Base-by-base conservation (phyloP, 768 basidiomycete genomes). In the Tulasnella sp. region DNA sequence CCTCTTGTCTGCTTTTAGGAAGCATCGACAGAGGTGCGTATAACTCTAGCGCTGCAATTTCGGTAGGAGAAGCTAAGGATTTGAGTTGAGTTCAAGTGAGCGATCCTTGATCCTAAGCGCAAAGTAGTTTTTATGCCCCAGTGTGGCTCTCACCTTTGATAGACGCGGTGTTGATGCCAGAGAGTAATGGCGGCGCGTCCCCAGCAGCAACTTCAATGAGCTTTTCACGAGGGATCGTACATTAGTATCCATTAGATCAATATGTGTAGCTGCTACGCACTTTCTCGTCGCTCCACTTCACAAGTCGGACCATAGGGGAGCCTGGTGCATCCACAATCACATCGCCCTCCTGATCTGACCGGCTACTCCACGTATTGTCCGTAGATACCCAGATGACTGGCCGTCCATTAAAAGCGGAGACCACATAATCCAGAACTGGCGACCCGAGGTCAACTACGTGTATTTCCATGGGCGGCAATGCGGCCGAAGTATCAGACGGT, bases 401-500 rank as follows among this genome's bases (percentile, higher is more conserved):
- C 27, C 75, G 71, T 38, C 34, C 34, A 15, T 66, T 66, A 26
- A 67, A 65, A 2, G 42, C 4, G n/a, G 27, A 61, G 15, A 78
- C 62, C 0, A 70, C 71, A 63, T 87, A 85, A 64, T 84, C 79
- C 41, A 85, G 67, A 3, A 89, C 72, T 13, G 86, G 86, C 45
- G 70, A 72, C 7, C 72, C 72, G 51, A 88, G 76, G 66, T 84
- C 78, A 26, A 80, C 69, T 23, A 72, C 65, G 15, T 69, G 68
- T 41, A 81, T 62, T 10, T 21, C 15, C 4, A 54, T 27, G 26
- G 42, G 10, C 58, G 44, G 65, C 50, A 61, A 64, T 43, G 42
- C 64, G 11, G 2, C 64, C 45, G 62, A 65, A 54, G 42, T 64
- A 49, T 47, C 63, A 50, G 58, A 71, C 62, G 68, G 69, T 70